Conservation (phyloP, 202 grass and related monocot species). For the Schoenoplectus triqueter region DNA sequence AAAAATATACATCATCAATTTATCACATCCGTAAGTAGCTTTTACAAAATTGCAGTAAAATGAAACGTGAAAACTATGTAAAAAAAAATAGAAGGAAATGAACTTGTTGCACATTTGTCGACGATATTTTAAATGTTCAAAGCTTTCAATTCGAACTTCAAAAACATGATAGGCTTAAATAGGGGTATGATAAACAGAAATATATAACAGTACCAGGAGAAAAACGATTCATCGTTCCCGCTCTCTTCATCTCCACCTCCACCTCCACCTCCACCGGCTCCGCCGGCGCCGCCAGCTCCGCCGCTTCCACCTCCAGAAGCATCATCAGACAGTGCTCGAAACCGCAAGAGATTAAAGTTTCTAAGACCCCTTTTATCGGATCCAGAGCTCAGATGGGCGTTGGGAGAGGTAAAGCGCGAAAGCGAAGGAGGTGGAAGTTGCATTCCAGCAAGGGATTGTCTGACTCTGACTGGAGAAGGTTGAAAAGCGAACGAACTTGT, state of each 20-base stretch:
- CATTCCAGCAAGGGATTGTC: background rate
- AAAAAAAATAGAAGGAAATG: background rate
- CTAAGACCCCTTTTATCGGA: conserved; percentile 20
- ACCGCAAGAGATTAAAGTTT: background rate
- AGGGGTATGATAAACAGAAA: too few relatives aligned
- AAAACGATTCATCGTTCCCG: conserved; percentile 44
- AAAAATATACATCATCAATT: conserved; percentile 23
- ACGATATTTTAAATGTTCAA: background rate
- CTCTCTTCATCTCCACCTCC: conserved; percentile 17
- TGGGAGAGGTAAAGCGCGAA: background rate
- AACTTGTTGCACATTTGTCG: background rate
- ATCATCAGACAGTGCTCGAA: conserved; percentile 35
- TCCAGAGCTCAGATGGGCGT: background rate
- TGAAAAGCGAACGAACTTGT: background rate
- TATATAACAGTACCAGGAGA: conserved; percentile 41
- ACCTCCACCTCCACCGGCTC: background rate
- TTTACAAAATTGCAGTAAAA: conserved; percentile 3
- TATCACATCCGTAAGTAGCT: background rate
- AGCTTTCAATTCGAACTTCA: background rate
- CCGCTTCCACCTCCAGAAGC: conserved; percentile 28
- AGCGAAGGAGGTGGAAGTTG: background rate
- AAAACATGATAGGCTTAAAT: background rate
- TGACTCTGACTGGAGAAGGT: background rate
- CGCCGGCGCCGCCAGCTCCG: background rate
- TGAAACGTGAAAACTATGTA: background rate